Percentiles rank a stretch among this genome's conserved stretches.
Evolutionary conservation across 495 filamentous ascomycete genomes (phyloP).

Genomic region (Bathelium albidoporum): DNA sequence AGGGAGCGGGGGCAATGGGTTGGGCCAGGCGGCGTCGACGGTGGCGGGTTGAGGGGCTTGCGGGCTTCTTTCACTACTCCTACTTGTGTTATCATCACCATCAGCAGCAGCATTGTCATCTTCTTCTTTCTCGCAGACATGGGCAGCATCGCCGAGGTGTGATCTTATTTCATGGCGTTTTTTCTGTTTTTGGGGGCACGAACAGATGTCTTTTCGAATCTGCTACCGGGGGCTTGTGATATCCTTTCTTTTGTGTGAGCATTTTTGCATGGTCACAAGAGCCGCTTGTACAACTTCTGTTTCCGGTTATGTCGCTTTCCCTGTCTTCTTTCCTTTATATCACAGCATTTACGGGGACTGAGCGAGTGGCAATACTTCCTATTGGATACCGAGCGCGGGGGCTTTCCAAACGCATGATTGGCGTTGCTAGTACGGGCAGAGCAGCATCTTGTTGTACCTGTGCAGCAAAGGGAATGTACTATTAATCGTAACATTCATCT

Average conservation of each 20-base stretch:
- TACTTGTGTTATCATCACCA: too few species aligned
- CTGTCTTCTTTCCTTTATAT: neutral
- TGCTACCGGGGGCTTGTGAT: neutral
- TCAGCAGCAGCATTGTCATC: too few species aligned
- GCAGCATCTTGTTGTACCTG: too few species aligned
- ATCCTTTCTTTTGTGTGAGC: neutral
- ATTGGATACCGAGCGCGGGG: neutral
- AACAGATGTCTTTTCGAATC: neutral
- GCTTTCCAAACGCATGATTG: neutral
- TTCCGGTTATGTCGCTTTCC: too few species aligned
- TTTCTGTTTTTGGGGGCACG: neutral
- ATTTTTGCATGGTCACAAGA: neutral
- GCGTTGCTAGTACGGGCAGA: neutral
- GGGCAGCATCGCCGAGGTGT: too few species aligned
- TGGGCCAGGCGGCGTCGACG: neutral
- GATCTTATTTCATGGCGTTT: neutral
- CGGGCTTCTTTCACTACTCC: neutral
- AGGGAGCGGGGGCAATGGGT: conserved; percentile 53
- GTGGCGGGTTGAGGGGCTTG: neutral
- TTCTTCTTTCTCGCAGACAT: neutral
- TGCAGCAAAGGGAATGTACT: neutral
- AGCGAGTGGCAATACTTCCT: neutral
- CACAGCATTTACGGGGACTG: neutral
- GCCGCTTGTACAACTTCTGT: too few species aligned
- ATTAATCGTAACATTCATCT: neutral